A percentile compares a stretch with the other conserved stretches of the same genome.
Conservation (phyloP, 768 basidiomycete genomes). For the Auricularia cornea region DNA sequence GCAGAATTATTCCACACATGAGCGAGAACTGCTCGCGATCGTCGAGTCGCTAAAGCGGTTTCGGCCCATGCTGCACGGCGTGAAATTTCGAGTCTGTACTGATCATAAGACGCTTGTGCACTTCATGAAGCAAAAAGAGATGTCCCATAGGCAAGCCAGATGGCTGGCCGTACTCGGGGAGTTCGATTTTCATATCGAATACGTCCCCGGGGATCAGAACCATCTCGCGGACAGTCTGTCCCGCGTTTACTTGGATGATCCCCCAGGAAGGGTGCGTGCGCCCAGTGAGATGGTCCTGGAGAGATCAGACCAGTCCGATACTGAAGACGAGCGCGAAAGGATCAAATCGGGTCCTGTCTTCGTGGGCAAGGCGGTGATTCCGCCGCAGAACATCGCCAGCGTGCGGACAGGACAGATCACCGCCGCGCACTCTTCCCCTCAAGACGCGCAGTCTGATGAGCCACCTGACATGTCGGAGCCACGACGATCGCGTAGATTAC, state of each 20-base stretch:
- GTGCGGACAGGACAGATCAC: constrained; percentile 3
- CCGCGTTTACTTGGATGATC: constrained; percentile 2
- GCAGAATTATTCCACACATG: constrained; percentile 6
- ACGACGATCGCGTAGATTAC: too few species aligned
- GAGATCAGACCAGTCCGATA: not conserved
- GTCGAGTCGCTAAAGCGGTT: constrained; percentile 3
- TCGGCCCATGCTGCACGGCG: not conserved
- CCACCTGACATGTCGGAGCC: too few species aligned
- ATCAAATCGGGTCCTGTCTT: too few species aligned
- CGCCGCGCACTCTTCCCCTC: too few species aligned
- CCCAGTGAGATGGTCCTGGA: constrained; percentile 1
- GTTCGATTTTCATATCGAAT: constrained; percentile 4
- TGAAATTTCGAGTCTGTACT: constrained; percentile 1
- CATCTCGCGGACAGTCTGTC: constrained; percentile 2
- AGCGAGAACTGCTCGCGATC: constrained; percentile 5
- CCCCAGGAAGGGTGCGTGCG: constrained; percentile 2
- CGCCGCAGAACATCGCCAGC: constrained; percentile 7
- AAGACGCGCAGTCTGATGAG: too few species aligned
- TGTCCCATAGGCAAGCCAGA: not conserved
- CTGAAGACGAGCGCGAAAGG: not conserved
- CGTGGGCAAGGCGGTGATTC: not conserved
- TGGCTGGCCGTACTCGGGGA: constrained; percentile 4
- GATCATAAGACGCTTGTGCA: constrained; percentile 4
- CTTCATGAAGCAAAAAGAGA: constrained; percentile 1
- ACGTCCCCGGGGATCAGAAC: constrained; percentile 1